Percentiles rank a stretch among this genome's conserved stretches.
Conservation (phyloP, 2,329 filamentous ascomycete species). For the Colletotrichum liriopes region DNA sequence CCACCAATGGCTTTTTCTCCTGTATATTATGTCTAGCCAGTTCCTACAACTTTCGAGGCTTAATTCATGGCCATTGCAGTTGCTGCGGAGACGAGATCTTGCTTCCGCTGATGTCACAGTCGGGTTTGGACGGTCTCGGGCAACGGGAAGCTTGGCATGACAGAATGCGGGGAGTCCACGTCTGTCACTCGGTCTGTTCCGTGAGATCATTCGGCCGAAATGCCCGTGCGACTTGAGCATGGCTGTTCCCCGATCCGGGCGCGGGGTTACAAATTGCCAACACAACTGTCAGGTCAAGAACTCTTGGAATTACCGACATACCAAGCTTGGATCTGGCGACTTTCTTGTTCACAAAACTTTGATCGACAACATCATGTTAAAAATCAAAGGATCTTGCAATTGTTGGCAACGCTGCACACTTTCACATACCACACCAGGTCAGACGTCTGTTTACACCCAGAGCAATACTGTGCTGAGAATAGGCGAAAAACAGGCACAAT, state of each 20-base stretch:
- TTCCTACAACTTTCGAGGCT: background rate
- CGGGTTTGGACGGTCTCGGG: conserved; percentile 18
- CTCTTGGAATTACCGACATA: background rate
- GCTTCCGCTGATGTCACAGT: conserved; percentile 1
- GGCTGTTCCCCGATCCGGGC: too few species aligned
- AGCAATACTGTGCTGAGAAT: too few species aligned
- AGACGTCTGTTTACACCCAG: too few species aligned
- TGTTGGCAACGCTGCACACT: too few species aligned
- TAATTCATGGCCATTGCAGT: background rate
- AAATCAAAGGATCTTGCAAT: background rate
- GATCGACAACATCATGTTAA: too few species aligned
- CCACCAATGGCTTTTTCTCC: conserved; percentile 28
- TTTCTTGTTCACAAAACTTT: too few species aligned
- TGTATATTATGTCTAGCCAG: background rate
- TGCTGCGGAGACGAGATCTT: conserved; percentile 10
- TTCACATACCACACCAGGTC: too few species aligned
- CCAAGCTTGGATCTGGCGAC: background rate
- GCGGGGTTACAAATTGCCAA: background rate
- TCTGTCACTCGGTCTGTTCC: conserved; percentile 18
- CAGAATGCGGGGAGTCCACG: conserved; percentile 18
- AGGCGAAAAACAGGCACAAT: too few species aligned
- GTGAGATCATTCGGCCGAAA: conserved; percentile 25
- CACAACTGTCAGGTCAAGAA: too few species aligned
- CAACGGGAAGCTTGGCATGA: conserved; percentile 19
- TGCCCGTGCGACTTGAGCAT: background rate